Evolutionary conservation across 306 rosid species (phyloP), one percentile per base, ranked within the genome.

Genomic region (Chamaecrista fasciculata): DNA sequence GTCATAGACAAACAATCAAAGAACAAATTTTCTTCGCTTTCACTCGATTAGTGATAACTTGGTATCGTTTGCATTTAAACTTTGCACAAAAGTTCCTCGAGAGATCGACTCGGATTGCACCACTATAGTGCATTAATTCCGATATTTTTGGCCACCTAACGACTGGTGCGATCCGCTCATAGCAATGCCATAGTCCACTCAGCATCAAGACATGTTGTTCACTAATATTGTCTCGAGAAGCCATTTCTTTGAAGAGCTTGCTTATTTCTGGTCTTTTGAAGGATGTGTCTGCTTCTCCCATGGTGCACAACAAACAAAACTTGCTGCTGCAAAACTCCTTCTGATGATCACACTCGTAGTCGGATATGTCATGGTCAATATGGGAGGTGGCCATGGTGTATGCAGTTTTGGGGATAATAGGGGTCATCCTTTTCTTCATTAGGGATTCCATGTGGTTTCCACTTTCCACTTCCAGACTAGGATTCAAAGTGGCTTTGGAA

Each of bases 111-210:
- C n/a, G n/a, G n/a, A n/a, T n/a, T n/a, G n/a, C n/a, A n/a, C n/a
- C n/a, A n/a, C n/a, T n/a, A n/a, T n/a, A n/a, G n/a, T n/a, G n/a
- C n/a, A n/a, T n/a, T n/a, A n/a, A n/a, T n/a, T n/a, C n/a, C n/a
- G n/a, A n/a, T n/a, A n/a, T n/a, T n/a, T n/a, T n/a, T n/a, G n/a
- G n/a, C n/a, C n/a, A n/a, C n/a, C n/a, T n/a, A n/a, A n/a, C n/a
- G n/a, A n/a, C n/a, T n/a, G n/a, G n/a, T n/a, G n/a, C n/a, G n/a
- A n/a, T n/a, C n/a, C n/a, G n/a, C 14, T 57, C 63, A 57, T 57
- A 36, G 63, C 63, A 31, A 57, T 57, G 43, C 63, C 63, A 57
- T 23, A 57, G 63, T 57, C 43, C 63, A 31, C 63, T 31, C 63
- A 57, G 43, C 43, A 16, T 43, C 63, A 57, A 31, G 16, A 57